Evolutionary conservation across 129 eudicot species (phyloP).

Genomic region (Pulicaria dysenterica): DNA sequence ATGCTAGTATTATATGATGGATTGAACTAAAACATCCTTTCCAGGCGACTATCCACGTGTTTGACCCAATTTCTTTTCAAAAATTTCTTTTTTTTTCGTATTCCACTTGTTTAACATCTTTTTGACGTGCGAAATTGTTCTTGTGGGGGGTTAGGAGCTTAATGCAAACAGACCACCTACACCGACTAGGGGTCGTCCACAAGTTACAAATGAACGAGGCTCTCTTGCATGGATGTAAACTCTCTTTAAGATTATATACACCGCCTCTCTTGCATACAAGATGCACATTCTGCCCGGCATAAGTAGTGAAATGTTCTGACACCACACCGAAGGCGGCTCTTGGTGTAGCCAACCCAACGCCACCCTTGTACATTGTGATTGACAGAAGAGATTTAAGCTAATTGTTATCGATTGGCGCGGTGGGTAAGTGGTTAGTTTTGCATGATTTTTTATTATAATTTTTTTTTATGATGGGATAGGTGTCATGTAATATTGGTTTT

Average conservation of each 20-base stretch:
- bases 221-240: conserved; percentile 79
- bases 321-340: conserved; percentile 30
- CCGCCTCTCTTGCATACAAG: not conserved
- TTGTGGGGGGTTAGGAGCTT: conserved; percentile 60
- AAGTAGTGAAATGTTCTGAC: conserved; percentile 19
- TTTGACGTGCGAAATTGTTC: conserved; percentile 5
- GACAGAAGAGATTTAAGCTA: conserved; percentile 38
- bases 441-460: conserved; percentile 23
- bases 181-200: conserved; percentile 96
- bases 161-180: conserved; percentile 96
- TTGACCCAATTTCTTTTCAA: no score
- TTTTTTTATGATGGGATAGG: conserved; percentile 2
- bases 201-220: conserved; percentile 73
- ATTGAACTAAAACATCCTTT: not conserved
- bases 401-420: conserved; percentile 33
- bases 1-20: not conserved
- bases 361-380: conserved; percentile 44
- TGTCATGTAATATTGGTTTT: conserved; percentile 39
- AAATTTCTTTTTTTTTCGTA: no score
- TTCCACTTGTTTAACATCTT: not conserved
- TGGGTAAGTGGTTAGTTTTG: conserved; percentile 40
- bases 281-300: not conserved
- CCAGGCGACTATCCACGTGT: no score
- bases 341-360: not conserved
- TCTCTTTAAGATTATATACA: not conserved